Evolutionary conservation across 2,329 filamentous ascomycete species (phyloP), one percentile per base, ranked within the genome.

Genomic region (Proliferodiscus dingleyae): DNA sequence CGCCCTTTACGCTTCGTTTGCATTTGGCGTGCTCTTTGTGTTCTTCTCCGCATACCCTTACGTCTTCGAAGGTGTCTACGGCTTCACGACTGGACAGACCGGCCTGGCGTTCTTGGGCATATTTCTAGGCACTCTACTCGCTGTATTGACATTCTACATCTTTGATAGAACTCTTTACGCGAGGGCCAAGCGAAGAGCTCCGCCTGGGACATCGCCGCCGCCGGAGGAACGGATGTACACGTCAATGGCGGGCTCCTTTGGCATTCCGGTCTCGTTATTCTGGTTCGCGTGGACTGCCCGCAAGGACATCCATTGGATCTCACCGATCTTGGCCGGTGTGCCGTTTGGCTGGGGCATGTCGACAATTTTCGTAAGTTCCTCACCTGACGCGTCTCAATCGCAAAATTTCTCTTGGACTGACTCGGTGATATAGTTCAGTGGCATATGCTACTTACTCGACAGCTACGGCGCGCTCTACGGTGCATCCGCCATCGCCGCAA

Each of bases 301-400:
- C 15, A 62, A 67, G 0, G 63, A 37, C 5, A 64, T 72, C 26
- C 66, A 64, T 11, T 64, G 68, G 40, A 72, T 71, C 68, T 69
- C 65, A 0, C 61, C 62, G 9, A 64, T 72, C 2, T 52, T 68
- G 1, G 69, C 67, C 11, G 15, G 16, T 10, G 64, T 80, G 5
- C 66, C 72, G 0, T 81, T 81, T 55, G 74, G 74, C 0, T 79
- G 74, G 69, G 78, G 78, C 2, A 81, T 80, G 50, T 61, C 81
- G 2, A 77, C 71, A 47, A 64, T 83, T 3, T 82, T 81, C 53
- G 69, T 80, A 19, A 19, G 22, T 24, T 43, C 15, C 38, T 33
- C 42, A n/a, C 21, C 39, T 32, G n/a, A n/a, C n/a, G n/a, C n/a
- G n/a, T n/a, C n/a, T n/a, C n/a, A n/a, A n/a, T n/a, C n/a, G n/a